Conservation (phyloP, 805 yeast genomes). For the Kluyveromyces dobzhanskii region DNA sequence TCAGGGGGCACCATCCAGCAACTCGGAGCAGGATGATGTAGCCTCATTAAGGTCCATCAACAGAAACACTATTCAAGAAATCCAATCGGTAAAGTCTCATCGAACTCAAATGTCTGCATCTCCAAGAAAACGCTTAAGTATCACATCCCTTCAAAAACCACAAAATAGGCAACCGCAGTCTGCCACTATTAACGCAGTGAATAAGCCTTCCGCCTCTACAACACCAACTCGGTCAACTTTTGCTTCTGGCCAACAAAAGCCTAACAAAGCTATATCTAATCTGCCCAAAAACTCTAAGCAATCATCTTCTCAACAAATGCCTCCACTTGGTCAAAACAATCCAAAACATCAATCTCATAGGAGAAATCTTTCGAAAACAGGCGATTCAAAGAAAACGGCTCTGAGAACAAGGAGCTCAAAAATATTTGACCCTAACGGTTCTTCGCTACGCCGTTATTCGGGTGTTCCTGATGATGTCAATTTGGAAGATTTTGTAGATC, state of each 20-base stretch:
- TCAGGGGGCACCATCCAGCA: slow-evolving; percentile 1
- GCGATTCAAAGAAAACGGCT: background rate
- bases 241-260: slow-evolving; percentile 3
- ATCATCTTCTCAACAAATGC: background rate
- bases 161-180: slow-evolving; percentile 6
- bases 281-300: slow-evolving; percentile 3
- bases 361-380: slow-evolving; percentile 21
- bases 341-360: slow-evolving; percentile 6
- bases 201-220: slow-evolving; percentile 1
- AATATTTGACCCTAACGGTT: slow-evolving; percentile 63
- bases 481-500: slow-evolving; percentile 6
- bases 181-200: background rate
- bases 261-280: slow-evolving; percentile 1
- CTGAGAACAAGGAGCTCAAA: slow-evolving; percentile 64
- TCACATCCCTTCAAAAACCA: slow-evolving; percentile 13
- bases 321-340: slow-evolving; percentile 7
- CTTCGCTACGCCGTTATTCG: slow-evolving; percentile 64
- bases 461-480: slow-evolving; percentile 40
- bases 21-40: slow-evolving; percentile 12
- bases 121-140: slow-evolving; percentile 21
- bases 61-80: slow-evolving; percentile 13
- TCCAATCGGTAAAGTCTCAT: slow-evolving; percentile 20
- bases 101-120: slow-evolving; percentile 12
- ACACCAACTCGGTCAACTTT: slow-evolving; percentile 7
- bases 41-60: slow-evolving; percentile 16